Conservation (phyloP, 2,329 filamentous ascomycete genomes). For the Lachnellula occidentalis region DNA sequence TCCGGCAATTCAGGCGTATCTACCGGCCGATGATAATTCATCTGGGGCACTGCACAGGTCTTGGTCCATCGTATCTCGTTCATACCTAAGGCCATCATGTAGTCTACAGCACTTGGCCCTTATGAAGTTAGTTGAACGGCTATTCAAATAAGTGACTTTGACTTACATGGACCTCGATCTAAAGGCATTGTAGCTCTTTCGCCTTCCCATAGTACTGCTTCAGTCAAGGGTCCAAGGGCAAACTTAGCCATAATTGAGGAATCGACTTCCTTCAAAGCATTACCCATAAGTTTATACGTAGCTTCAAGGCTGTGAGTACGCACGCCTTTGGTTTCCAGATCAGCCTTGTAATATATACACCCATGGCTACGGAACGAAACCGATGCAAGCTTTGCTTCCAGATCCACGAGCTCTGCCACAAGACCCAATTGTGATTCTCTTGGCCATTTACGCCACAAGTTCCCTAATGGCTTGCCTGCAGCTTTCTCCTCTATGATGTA, state of each 20-base stretch:
- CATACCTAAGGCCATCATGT: conserved; percentile 13
- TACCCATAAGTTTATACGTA: conserved; percentile 2
- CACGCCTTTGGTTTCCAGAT: conserved; percentile 16
- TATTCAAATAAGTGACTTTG: conserved; percentile 6
- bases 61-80: conserved; percentile 18
- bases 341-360: conserved; percentile 17
- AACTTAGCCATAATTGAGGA: conserved; percentile 5
- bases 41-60: conserved; percentile 9
- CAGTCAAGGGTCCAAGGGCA: conserved; percentile 15
- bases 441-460: conserved; percentile 28
- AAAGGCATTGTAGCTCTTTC: conserved; percentile 18
- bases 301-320: conserved; percentile 11
- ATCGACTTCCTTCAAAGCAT: conserved; percentile 3
- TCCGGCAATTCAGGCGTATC: conserved; percentile 15
- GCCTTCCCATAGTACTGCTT: conserved; percentile 16
- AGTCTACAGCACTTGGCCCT: conserved; percentile 14
- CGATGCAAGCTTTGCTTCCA: conserved; percentile 25
- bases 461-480: conserved; percentile 25
- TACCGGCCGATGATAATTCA: conserved; percentile 7
- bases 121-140: conserved; percentile 7
- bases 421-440: conserved; percentile 23
- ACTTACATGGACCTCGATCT: conserved; percentile 20
- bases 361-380: conserved; percentile 26
- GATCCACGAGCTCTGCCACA: conserved; percentile 25
- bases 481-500: conserved; percentile 28